A percentile compares a stretch with the other conserved stretches of the same genome.
These are phyloP conservation scores for Theileria equi DNA, from an alignment of 169 alveolate genomes.

Conservation along the genomic window DNA sequence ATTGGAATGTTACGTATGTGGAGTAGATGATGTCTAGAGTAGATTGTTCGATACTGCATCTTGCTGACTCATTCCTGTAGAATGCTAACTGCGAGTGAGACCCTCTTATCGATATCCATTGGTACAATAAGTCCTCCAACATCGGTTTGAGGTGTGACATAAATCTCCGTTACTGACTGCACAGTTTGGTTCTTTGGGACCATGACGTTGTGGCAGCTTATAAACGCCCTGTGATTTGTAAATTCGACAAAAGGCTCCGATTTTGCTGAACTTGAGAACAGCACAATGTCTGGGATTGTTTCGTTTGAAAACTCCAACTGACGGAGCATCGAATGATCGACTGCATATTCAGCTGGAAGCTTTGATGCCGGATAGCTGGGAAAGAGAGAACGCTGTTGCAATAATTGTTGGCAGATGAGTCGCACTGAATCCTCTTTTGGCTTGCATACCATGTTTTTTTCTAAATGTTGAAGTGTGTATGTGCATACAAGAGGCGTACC, in stretches of 20 bases:
- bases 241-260: slow-evolving; percentile 60
- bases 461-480: no score
- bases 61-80: slow-evolving; percentile 49
- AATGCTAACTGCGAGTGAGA: slow-evolving; percentile 31
- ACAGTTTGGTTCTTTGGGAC: slow-evolving; percentile 22
- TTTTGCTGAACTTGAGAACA: slow-evolving; percentile 34
- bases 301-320: slow-evolving; percentile 61
- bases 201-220: slow-evolving; percentile 41
- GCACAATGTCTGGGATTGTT: slow-evolving; percentile 44
- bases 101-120: slow-evolving; percentile 35
- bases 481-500: slow-evolving; percentile 41
- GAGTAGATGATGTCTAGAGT: no score
- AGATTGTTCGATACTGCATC: no score
- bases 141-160: slow-evolving; percentile 43
- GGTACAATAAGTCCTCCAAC: slow-evolving; percentile 12
- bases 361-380: slow-evolving; percentile 57
- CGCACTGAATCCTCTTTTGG: slow-evolving; percentile 25
- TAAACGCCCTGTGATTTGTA: slow-evolving; percentile 50
- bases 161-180: slow-evolving; percentile 33
- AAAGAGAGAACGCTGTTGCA: slow-evolving; percentile 60
- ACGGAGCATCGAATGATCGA: slow-evolving; percentile 43
- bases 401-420: slow-evolving; percentile 44
- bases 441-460: slow-evolving; percentile 61
- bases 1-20: no score
- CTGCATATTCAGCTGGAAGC: slow-evolving; percentile 65